Evolutionary conservation across 2,329 filamentous ascomycete species (phyloP).

Genomic region (Cladorrhinum sp.): DNA sequence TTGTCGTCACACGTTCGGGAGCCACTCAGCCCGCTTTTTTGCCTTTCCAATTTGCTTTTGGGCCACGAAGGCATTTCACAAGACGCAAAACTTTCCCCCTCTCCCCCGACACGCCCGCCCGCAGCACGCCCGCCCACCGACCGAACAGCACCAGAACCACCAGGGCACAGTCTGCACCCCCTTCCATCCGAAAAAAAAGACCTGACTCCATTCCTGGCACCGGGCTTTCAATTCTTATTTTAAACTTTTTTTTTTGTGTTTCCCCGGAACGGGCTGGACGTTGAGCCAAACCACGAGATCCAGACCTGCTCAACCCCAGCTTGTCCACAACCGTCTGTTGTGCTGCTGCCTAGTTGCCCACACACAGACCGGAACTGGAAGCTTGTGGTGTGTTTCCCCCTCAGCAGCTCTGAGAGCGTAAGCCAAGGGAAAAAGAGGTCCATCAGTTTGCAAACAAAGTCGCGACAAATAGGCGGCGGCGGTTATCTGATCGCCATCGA

Average conservation of each 20-base stretch:
- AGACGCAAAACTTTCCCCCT: slow-evolving; percentile 23
- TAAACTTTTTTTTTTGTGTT: not conserved
- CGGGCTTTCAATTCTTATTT: slow-evolving; percentile 1
- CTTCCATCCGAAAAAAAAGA: slow-evolving; percentile 1
- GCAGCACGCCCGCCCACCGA: slow-evolving; percentile 17
- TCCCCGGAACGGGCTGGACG: not conserved
- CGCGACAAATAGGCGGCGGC: not conserved
- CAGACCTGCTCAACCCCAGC: not conserved
- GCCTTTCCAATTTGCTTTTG: slow-evolving; percentile 20
- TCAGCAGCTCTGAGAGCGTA: not conserved
- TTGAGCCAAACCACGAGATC: not conserved
- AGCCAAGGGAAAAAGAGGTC: not conserved
- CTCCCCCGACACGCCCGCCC: slow-evolving; percentile 19
- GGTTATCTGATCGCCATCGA: not conserved
- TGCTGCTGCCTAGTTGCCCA: not conserved
- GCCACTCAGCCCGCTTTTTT: slow-evolving; percentile 22
- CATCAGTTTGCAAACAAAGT: not conserved
- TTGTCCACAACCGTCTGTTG: too few species aligned
- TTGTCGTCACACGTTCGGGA: slow-evolving; percentile 10
- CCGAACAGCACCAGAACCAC: slow-evolving; percentile 13
- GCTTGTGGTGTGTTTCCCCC: not conserved
- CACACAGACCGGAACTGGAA: not conserved
- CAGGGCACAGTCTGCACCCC: slow-evolving; percentile 3
- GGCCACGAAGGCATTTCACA: slow-evolving; percentile 26
- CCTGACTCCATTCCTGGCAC: slow-evolving; percentile 7